Base-by-base conservation (phyloP, 495 filamentous ascomycete genomes). In the Daldinia childiae region DNA sequence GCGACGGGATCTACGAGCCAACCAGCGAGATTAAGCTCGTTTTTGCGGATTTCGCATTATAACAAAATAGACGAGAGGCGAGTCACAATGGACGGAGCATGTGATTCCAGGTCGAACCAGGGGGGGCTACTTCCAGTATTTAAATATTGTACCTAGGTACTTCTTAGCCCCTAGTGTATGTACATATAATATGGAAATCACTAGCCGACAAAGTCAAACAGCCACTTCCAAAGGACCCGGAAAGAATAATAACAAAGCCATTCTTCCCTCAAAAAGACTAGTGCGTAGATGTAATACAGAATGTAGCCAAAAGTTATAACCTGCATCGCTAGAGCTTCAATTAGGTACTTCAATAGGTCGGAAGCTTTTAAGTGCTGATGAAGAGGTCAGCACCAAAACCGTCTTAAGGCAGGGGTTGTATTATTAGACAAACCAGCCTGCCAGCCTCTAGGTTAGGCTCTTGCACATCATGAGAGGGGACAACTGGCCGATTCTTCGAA, bases 41-140 rank as follows among this genome's bases (percentile, higher is more conserved):
- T 30, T 54, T 21, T 48, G 43, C 43, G 43, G 43, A 48, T 48
- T 48, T 48, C 43, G 43, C 43, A 48, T 48, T 21, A 17, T 48
- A 19, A 19, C 7, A 48, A 48, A 21, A 24, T 24, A 19, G 17
- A 24, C 50, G 26, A 54, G 8, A 6, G 27, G 5, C 19, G 27
- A 14, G 69, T 72, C 64, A 72, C 64, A 54, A 67, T 64, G 69
- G 70, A 72, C 64, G 64, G 57, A 69, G 61, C 70, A 73, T 73
- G 65, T 68, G 65, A 73, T 69, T 69, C 65, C 52, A 54, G 12
- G 27, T 30, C 14, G 5, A 54, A 30, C 12, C 26, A 30, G 50
- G 50, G 50, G 4, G 5, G 1, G 3, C 5, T 27, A 27, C 3
- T 2, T 17, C 30, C n/a, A 30, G 1, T 45, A 17, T n/a, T n/a